Base-by-base conservation (phyloP, 2,329 filamentous ascomycete genomes). In the Biscogniauxia sp. region DNA sequence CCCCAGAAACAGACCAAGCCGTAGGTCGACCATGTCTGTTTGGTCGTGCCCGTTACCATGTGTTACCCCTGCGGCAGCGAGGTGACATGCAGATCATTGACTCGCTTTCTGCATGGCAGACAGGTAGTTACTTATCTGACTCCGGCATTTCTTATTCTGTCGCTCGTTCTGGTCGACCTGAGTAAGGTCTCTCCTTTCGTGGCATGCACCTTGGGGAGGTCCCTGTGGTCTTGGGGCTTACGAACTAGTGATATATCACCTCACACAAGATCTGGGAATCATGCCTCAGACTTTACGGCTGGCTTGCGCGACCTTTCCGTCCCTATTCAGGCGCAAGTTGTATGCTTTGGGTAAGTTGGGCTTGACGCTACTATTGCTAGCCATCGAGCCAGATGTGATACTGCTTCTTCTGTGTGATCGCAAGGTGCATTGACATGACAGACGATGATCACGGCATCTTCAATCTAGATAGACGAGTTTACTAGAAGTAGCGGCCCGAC, bases 191-290 rank as follows among this genome's bases (percentile, higher is more conserved):
- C 52, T 53, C 23, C 51, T 58, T 56, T 50, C 51, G 17, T 62
- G 54, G 58, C 57, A 61, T 61, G 53, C 59, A 49, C 61, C 55
- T 60, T 57, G 55, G 54, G 11, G 45, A 61, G 53, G 61, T 52
- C 51, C 52, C 57, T 54, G 45, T 32, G 57, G 62, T 60, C 67
- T 64, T 70, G 66, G 63, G 53, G 66, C 63, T 67, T 69, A 67
- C 67, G 57, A 62, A 62, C 63, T 72, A 72, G 71, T 76, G 75
- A 80, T 73, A 68, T 75, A 76, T 81, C 79, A 81, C 77, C 77
- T 82, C 72, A 69, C 74, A 82, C 80, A 79, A 80, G 79, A 82
- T 82, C 80, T 80, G 69, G 66, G 68, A 73, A 72, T 71, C 64
- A 69, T 70, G 71, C 72, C 69, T 69, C 70, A 61, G 59, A 63